phyloP scores from a whole-genome alignment of 306 rosid species.

The Sophora flavescens region DNA sequence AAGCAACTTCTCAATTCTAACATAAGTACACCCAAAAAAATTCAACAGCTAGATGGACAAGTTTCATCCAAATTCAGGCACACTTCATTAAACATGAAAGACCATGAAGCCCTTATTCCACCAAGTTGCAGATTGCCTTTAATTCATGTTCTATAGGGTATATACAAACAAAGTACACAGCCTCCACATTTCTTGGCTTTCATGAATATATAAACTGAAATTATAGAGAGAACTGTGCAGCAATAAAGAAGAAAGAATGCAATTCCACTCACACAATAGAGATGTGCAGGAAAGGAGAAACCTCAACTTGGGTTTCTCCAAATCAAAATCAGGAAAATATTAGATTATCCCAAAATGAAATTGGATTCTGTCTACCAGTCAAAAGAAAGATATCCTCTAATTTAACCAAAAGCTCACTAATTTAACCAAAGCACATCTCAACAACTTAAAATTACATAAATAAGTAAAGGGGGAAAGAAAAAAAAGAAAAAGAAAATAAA shows the following conservation, averaged over 20 bases:
- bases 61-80: conserved; percentile 38
- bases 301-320: conserved; percentile 62
- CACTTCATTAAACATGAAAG: conserved; percentile 43
- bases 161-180: conserved; percentile 3
- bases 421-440: conserved; percentile 42
- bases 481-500: conserved; percentile 38
- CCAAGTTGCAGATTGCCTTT: conserved; percentile 25
- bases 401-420: conserved; percentile 55
- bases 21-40: conserved; percentile 44
- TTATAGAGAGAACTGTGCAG: conserved; percentile 31
- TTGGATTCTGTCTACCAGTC: conserved; percentile 47
- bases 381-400: conserved; percentile 49
- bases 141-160: conserved; percentile 35
- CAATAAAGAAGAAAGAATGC: conserved; percentile 37
- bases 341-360: conserved; percentile 51
- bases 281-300: conserved; percentile 56
- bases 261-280: conserved; percentile 46
- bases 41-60: conserved; percentile 41
- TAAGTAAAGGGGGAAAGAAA: conserved; percentile 18
- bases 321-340: conserved; percentile 48
- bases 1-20: conserved; percentile 43
- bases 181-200: conserved; percentile 30
- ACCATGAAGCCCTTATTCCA: conserved; percentile 36
- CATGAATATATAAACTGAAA: conserved; percentile 39
- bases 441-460: conserved; percentile 42